Percentiles rank a stretch among this genome's conserved stretches.
phyloP scores from a whole-genome alignment of 345 rosid species.

The Populus simonii region DNA sequence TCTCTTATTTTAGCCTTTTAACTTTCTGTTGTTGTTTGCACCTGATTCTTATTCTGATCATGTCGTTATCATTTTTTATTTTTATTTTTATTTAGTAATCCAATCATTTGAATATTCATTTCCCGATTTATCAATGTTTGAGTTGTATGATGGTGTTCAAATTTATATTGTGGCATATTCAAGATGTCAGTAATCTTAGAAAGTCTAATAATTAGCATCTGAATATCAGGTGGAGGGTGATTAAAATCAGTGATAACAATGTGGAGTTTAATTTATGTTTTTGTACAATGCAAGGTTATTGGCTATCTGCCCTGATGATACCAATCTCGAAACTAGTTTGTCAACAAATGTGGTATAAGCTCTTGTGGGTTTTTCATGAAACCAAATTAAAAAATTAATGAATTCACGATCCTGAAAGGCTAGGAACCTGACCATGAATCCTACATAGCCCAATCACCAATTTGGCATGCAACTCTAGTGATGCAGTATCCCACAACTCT shows the following conservation, averaged over 20 bases:
- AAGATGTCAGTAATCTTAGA: neutral
- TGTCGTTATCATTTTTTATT: neutral
- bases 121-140: neutral
- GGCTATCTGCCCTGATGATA: neutral
- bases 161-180: neutral
- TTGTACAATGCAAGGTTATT: neutral
- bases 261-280: neutral
- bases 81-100: too few species aligned
- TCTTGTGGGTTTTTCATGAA: neutral
- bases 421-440: neutral
- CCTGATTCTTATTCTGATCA: too few species aligned
- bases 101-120: neutral
- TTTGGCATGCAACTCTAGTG: neutral
- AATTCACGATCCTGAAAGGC: neutral
- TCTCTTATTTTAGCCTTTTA: neutral
- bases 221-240: neutral
- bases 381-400: neutral
- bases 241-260: neutral
- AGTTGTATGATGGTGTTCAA: neutral
- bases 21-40: neutral
- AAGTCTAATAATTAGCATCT: neutral
- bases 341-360: neutral
- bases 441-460: neutral
- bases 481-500: neutral
- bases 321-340: neutral